Evolutionary conservation across 805 yeast species (phyloP).

Genomic region (Wickerhamomyces xylosicus): DNA sequence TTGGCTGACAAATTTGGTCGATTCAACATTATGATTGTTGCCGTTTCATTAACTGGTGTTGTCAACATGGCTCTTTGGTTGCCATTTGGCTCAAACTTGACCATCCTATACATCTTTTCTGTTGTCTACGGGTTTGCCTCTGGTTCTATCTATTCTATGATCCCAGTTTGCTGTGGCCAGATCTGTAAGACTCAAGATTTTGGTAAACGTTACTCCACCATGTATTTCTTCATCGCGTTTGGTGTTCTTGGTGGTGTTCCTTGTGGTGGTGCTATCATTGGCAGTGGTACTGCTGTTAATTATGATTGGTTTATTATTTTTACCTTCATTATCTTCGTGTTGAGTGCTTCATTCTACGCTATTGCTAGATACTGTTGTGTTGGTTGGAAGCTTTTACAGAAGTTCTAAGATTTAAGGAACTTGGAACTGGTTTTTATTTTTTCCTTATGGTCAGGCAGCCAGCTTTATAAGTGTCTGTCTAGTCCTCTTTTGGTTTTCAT

Average conservation of each 20-base stretch:
- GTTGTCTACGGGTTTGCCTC: slow-evolving; percentile 40
- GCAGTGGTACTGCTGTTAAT: slow-evolving; percentile 10
- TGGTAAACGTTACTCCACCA: slow-evolving; percentile 42
- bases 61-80: slow-evolving; percentile 27
- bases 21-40: slow-evolving; percentile 33
- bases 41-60: slow-evolving; percentile 23
- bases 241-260: slow-evolving; percentile 38
- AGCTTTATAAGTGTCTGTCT: no score
- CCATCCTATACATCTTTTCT: slow-evolving; percentile 26
- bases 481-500: no score
- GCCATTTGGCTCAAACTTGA: slow-evolving; percentile 24
- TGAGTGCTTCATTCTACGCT: slow-evolving; percentile 5
- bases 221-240: slow-evolving; percentile 48
- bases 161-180: slow-evolving; percentile 40
- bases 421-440: no score
- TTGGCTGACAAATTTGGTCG: slow-evolving; percentile 31
- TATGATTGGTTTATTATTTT: slow-evolving; percentile 23
- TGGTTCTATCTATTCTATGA: slow-evolving; percentile 30
- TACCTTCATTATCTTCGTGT: slow-evolving; percentile 14
- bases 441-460: no score
- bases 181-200: slow-evolving; percentile 40
- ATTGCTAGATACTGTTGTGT: slow-evolving; percentile 8
- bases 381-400: slow-evolving; percentile 5
- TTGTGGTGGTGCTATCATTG: slow-evolving; percentile 37
- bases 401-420: slow-evolving; percentile 1